phyloP scores from a whole-genome alignment of 352 stramenopile genomes.

The Peronosclerospora sorghi region DNA sequence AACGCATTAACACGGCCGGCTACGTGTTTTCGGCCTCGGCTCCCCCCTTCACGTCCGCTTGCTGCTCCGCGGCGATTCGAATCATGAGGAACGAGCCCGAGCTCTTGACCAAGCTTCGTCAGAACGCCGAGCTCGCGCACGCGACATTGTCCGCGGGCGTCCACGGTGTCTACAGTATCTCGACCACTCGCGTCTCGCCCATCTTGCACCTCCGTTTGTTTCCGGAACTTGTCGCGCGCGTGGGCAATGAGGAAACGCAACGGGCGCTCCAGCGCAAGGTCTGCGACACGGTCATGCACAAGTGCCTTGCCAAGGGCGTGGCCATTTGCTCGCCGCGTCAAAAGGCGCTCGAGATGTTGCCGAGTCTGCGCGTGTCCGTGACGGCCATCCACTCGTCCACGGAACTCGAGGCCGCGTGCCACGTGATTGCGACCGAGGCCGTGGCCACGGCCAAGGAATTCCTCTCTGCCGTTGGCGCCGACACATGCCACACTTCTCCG shows the following conservation, averaged over 20 bases:
- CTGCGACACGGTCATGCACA: slow-evolving; percentile 54
- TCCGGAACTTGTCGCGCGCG: slow-evolving; percentile 24
- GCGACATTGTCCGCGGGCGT: slow-evolving; percentile 30
- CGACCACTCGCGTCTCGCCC: slow-evolving; percentile 50
- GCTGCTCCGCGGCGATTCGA: slow-evolving; percentile 74
- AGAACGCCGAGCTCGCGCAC: slow-evolving; percentile 55
- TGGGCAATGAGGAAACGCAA: slow-evolving; percentile 38
- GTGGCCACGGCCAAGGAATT: slow-evolving; percentile 37
- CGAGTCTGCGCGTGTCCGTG: slow-evolving; percentile 66
- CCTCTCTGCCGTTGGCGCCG: slow-evolving; percentile 25
- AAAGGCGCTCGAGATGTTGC: slow-evolving; percentile 52
- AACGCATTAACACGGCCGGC: slow-evolving; percentile 94
- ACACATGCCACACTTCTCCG: no score
- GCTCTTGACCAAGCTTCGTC: slow-evolving; percentile 54
- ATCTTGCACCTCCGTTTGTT: slow-evolving; percentile 60
- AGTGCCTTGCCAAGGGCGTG: slow-evolving; percentile 47
- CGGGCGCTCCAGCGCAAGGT: slow-evolving; percentile 39
- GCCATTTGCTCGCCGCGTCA: slow-evolving; percentile 66
- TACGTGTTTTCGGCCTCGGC: slow-evolving; percentile 98
- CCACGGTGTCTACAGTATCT: slow-evolving; percentile 34
- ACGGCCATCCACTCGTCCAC: slow-evolving; percentile 53
- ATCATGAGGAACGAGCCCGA: slow-evolving; percentile 75
- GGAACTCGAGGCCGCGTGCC: slow-evolving; percentile 46
- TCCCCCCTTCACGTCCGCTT: slow-evolving; percentile 91
- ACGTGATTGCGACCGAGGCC: slow-evolving; percentile 45